Conservation (phyloP, 768 basidiomycete species). For the Suillus bovinus region DNA sequence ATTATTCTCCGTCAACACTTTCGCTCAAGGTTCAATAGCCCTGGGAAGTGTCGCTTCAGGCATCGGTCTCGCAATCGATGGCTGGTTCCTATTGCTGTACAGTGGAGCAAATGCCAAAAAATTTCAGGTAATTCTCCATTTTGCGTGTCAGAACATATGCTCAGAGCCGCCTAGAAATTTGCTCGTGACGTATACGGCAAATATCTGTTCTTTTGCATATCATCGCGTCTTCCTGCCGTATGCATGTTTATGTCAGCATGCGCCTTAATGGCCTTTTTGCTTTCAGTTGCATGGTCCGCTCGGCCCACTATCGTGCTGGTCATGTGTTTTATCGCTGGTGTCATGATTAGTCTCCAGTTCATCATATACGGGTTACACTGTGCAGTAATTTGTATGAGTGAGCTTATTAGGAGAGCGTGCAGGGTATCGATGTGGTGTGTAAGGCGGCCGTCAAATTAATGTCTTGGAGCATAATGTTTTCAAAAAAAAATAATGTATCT, state of each 20-base stretch:
- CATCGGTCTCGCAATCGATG: conserved; percentile 60
- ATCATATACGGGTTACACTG: conserved; percentile 52
- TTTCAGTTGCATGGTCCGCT: conserved; percentile 58
- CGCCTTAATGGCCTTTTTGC: conserved; percentile 61
- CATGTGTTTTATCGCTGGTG: conserved; percentile 56
- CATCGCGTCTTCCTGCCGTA: conserved; percentile 61
- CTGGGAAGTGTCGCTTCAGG: conserved; percentile 61
- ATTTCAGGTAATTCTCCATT: conserved; percentile 48
- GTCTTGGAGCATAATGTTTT: not conserved
- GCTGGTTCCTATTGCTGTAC: conserved; percentile 69
- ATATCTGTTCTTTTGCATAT: conserved; percentile 70
- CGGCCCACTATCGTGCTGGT: conserved; percentile 65
- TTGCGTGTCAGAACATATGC: not conserved
- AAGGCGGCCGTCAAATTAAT: not conserved
- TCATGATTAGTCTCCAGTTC: conserved; percentile 66
- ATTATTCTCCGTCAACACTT: conserved; percentile 47
- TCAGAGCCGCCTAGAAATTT: conserved; percentile 33
- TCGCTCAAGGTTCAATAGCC: conserved; percentile 54
- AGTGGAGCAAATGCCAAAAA: conserved; percentile 49
- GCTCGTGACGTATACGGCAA: conserved; percentile 58
- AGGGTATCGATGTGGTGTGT: conserved; percentile 16
- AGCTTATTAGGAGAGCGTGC: conserved; percentile 10
- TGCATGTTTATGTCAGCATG: conserved; percentile 57
- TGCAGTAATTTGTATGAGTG: conserved; percentile 14
- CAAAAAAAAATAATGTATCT: not conserved